A percentile compares a stretch with the other conserved stretches of the same genome.
Evolutionary conservation across 148 eudicot species (phyloP).

Genomic region (Vaccinium corymbosum): DNA sequence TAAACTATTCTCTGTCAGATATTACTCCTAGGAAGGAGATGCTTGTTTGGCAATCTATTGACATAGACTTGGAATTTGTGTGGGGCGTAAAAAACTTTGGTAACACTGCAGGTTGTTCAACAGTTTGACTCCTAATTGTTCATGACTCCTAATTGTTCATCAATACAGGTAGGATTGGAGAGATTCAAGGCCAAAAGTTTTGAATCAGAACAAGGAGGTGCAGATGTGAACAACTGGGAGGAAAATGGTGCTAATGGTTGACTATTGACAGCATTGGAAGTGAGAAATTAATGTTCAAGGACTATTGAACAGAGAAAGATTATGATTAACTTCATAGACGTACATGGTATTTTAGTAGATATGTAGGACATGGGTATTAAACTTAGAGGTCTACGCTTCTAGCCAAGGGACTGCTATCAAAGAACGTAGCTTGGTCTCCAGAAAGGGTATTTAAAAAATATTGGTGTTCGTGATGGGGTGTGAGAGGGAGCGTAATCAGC

Average conservation of each 20-base stretch:
- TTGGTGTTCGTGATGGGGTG: not conserved
- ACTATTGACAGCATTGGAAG: not conserved
- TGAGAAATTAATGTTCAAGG: not conserved
- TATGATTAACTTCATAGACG: not conserved
- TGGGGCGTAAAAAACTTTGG: not conserved
- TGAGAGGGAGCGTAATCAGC: too few relatives aligned
- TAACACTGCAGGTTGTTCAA: slow-evolving; percentile 1
- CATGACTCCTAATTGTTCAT: not conserved
- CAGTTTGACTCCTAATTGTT: slow-evolving; percentile 7
- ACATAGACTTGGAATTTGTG: not conserved
- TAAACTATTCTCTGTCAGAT: not conserved
- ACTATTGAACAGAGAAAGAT: not conserved
- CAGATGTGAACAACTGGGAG: not conserved
- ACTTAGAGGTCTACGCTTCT: not conserved
- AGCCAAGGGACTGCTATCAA: not conserved
- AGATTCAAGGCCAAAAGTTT: not conserved
- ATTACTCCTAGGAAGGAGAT: not conserved
- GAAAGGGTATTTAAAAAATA: not conserved
- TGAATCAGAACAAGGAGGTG: not conserved
- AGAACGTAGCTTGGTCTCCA: not conserved
- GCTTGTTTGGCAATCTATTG: not conserved
- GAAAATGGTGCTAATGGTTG: not conserved
- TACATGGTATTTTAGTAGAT: not conserved
- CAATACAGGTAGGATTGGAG: not conserved
- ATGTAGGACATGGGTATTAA: not conserved